Evolutionary conservation across 2,329 filamentous ascomycete genomes (phyloP).

Genomic region (Colletotrichum sp.): DNA sequence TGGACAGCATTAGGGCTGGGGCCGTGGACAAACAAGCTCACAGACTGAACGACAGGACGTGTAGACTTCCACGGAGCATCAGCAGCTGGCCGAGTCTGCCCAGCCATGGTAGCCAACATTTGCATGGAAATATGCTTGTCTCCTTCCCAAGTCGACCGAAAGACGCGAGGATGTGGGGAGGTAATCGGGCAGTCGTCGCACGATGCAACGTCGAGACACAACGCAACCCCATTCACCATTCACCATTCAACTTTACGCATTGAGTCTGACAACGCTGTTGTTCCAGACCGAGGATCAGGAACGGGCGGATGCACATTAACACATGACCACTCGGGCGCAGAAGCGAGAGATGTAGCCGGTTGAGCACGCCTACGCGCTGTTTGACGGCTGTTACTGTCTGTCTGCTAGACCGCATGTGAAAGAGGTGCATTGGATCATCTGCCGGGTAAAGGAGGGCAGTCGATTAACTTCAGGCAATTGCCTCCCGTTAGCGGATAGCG

Average conservation of each 20-base stretch:
- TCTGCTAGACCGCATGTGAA: neutral
- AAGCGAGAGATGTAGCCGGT: neutral
- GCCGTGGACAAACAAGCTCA: neutral
- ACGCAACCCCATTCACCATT: neutral
- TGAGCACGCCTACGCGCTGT: neutral
- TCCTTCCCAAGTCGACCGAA: neutral
- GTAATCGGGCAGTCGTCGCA: neutral
- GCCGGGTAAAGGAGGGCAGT: neutral
- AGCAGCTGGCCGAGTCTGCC: conserved; percentile 3
- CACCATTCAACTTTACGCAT: neutral
- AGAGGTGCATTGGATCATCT: conserved; percentile 1
- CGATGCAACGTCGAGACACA: neutral
- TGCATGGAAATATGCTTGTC: neutral
- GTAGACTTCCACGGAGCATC: neutral
- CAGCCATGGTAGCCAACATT: neutral
- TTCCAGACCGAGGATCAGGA: neutral
- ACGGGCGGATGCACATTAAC: neutral
- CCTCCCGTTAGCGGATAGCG: conserved; percentile 2
- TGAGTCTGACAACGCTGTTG: neutral
- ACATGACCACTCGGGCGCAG: neutral
- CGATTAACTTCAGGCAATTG: conserved; percentile 5
- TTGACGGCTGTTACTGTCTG: neutral
- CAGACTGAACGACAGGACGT: neutral
- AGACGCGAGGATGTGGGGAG: neutral
- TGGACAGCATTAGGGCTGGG: neutral